These are phyloP conservation scores for Amylostereum areolatum DNA, from an alignment of 1,284 basidiomycete genomes.

Conservation along the genomic window DNA sequence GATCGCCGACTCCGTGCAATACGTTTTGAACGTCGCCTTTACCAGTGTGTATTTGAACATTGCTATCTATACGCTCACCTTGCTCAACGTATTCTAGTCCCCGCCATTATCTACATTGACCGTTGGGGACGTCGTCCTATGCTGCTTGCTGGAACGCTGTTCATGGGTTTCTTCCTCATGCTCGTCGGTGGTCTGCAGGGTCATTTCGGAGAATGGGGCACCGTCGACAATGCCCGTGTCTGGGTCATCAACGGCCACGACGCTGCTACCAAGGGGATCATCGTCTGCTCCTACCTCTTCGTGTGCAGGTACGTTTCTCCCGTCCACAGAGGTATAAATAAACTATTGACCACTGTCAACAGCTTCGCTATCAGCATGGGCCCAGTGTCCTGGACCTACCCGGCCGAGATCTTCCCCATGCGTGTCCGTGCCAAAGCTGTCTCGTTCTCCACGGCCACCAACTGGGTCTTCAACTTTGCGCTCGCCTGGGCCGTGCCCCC, in stretches of 20 bases:
- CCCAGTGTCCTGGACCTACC: slow-evolving; percentile 22
- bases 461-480: slow-evolving; percentile 44
- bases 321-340: background rate
- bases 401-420: slow-evolving; percentile 32
- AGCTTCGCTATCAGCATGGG: slow-evolving; percentile 29
- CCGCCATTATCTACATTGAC: slow-evolving; percentile 35
- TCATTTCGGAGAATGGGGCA: slow-evolving; percentile 22
- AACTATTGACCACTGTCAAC: slow-evolving; percentile 20
- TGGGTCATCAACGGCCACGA: slow-evolving; percentile 31
- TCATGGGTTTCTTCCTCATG: slow-evolving; percentile 33
- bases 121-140: slow-evolving; percentile 38
- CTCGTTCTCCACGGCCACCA: slow-evolving; percentile 41
- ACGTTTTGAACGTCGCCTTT: slow-evolving; percentile 35
- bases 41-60: slow-evolving; percentile 23
- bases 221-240: slow-evolving; percentile 17
- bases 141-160: slow-evolving; percentile 36
- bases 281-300: slow-evolving; percentile 19
- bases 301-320: slow-evolving; percentile 6
- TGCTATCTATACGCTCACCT: background rate
- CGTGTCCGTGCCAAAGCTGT: slow-evolving; percentile 42
- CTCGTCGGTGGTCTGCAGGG: slow-evolving; percentile 30
- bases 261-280: slow-evolving; percentile 12
- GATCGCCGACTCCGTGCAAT: slow-evolving; percentile 35
- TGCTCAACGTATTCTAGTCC: slow-evolving; percentile 16
- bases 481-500: slow-evolving; percentile 26